These are phyloP conservation scores for Metahyphopichia silvanorum DNA, from an alignment of 805 yeast species.

Conservation along the genomic window DNA sequence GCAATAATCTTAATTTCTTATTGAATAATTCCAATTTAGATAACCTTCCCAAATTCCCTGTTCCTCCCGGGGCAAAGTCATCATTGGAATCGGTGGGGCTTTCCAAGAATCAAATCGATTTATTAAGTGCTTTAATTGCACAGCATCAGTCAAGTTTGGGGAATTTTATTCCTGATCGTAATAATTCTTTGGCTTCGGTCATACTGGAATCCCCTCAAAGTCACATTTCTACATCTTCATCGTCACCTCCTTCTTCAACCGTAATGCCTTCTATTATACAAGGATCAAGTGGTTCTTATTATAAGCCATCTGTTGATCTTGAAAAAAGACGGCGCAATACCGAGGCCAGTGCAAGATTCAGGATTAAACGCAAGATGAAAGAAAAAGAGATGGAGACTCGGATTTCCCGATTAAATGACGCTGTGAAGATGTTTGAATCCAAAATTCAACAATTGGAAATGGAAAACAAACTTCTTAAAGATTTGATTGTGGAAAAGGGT, in stretches of 20 bases:
- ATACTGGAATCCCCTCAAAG: slow-evolving; percentile 2
- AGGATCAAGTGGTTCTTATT: background rate
- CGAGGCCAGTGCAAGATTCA: slow-evolving; percentile 62
- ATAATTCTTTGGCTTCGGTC: background rate
- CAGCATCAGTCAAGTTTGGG: slow-evolving; percentile 47
- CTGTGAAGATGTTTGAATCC: slow-evolving; percentile 42
- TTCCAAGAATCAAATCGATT: slow-evolving; percentile 65
- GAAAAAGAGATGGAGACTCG: slow-evolving; percentile 57
- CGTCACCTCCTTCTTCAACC: slow-evolving; percentile 5
- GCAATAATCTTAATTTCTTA: background rate
- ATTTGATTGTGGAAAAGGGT: slow-evolving; percentile 51
- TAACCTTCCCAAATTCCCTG: slow-evolving; percentile 56
- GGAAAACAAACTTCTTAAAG: slow-evolving; percentile 58
- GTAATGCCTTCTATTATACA: background rate
- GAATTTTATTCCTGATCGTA: background rate
- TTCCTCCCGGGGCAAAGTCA: slow-evolving; percentile 70
- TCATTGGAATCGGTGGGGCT: slow-evolving; percentile 66
- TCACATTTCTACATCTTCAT: slow-evolving; percentile 4
- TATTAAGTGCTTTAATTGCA: slow-evolving; percentile 69
- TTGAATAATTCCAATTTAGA: slow-evolving; percentile 16
- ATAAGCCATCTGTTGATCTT: slow-evolving; percentile 6
- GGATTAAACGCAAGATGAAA: slow-evolving; percentile 58
- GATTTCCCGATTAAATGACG: slow-evolving; percentile 40
- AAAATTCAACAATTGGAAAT: slow-evolving; percentile 54
- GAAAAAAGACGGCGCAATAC: slow-evolving; percentile 61